A percentile compares a stretch with the other conserved stretches of the same genome.
phyloP scores from a whole-genome alignment of 2,329 filamentous ascomycete species.

The Pseudopyrenochaeta lycopersici region DNA sequence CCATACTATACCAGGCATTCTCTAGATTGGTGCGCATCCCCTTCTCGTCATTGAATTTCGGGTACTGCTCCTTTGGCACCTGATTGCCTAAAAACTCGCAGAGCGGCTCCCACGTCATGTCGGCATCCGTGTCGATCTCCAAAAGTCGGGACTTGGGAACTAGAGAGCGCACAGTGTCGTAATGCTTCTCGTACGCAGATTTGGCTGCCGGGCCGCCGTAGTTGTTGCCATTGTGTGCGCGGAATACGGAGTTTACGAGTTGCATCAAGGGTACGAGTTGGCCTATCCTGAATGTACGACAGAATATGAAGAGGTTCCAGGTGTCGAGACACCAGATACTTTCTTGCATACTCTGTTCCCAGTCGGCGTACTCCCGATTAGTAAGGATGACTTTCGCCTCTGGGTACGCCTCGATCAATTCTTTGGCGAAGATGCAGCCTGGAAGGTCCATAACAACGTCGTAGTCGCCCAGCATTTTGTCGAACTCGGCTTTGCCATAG shows the following conservation, averaged over 20 bases:
- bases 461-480: slow-evolving; percentile 56
- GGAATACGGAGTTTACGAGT: slow-evolving; percentile 33
- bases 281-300: slow-evolving; percentile 28
- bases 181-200: slow-evolving; percentile 34
- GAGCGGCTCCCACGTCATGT: slow-evolving; percentile 34
- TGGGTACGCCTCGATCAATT: slow-evolving; percentile 43
- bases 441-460: slow-evolving; percentile 48
- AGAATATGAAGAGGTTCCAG: slow-evolving; percentile 27
- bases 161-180: slow-evolving; percentile 29
- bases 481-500: slow-evolving; percentile 53
- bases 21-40: slow-evolving; percentile 27
- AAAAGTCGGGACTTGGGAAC: slow-evolving; percentile 34
- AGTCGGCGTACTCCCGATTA: slow-evolving; percentile 34
- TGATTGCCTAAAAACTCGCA: slow-evolving; percentile 37
- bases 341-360: slow-evolving; percentile 37
- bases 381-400: slow-evolving; percentile 47
- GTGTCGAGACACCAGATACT: slow-evolving; percentile 36
- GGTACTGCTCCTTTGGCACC: slow-evolving; percentile 30
- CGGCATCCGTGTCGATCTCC: slow-evolving; percentile 33
- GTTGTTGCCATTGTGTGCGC: slow-evolving; percentile 31
- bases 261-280: slow-evolving; percentile 34
- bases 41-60: slow-evolving; percentile 29
- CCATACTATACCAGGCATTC: slow-evolving; percentile 31
- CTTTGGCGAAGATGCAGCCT: slow-evolving; percentile 35
- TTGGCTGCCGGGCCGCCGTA: slow-evolving; percentile 30